These are phyloP conservation scores for Nectriaceae sp. DNA, from an alignment of 2,329 filamentous ascomycete species.

Conservation along the genomic window DNA sequence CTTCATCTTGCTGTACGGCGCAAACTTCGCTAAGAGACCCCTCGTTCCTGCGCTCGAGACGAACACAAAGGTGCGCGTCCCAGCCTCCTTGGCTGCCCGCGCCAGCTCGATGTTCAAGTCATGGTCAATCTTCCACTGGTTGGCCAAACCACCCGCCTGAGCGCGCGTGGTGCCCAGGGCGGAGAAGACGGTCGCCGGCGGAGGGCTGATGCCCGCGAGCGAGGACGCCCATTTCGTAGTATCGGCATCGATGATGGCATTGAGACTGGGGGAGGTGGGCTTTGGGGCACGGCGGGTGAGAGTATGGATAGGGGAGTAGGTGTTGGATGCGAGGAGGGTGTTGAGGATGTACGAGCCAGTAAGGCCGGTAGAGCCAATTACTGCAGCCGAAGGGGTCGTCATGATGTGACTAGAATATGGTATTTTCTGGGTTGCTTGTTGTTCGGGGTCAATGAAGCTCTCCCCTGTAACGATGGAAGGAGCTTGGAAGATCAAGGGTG, in stretches of 20 bases:
- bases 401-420: slow-evolving; percentile 11
- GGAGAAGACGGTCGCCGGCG: slow-evolving; percentile 70
- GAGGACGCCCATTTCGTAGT: slow-evolving; percentile 66
- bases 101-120: slow-evolving; percentile 83
- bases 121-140: slow-evolving; percentile 86
- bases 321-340: slow-evolving; percentile 57
- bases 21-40: slow-evolving; percentile 40
- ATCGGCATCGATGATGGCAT: slow-evolving; percentile 64
- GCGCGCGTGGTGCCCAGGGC: slow-evolving; percentile 79
- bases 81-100: slow-evolving; percentile 70
- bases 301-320: slow-evolving; percentile 58
- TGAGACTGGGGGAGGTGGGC: slow-evolving; percentile 59
- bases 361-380: slow-evolving; percentile 68
- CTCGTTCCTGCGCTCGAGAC: slow-evolving; percentile 62
- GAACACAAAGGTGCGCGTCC: slow-evolving; percentile 75
- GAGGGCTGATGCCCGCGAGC: slow-evolving; percentile 56
- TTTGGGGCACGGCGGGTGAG: slow-evolving; percentile 68
- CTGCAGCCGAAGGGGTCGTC: slow-evolving; percentile 45
- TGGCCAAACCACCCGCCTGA: slow-evolving; percentile 72
- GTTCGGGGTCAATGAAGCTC: no score
- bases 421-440: neutral
- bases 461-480: no score
- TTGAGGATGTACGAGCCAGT: slow-evolving; percentile 74
- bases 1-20: slow-evolving; percentile 72
- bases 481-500: no score